A percentile compares a stretch with the other conserved stretches of the same genome.
These are phyloP conservation scores for Nicotiana sylvestris DNA, from an alignment of 257 asterid genomes.

Conservation along the genomic window DNA sequence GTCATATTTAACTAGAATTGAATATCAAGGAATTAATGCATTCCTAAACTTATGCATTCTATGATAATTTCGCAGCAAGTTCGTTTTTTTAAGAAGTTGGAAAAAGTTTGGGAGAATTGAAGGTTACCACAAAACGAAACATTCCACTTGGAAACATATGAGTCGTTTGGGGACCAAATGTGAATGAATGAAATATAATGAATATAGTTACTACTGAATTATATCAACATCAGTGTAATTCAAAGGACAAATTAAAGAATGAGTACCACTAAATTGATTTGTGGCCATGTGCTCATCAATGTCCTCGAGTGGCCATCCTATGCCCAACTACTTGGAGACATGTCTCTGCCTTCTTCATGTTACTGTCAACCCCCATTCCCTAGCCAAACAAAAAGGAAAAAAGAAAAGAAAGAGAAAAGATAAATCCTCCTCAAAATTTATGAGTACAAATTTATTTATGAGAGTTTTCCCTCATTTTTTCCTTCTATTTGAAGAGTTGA, in stretches of 20 bases:
- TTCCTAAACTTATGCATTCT: too few species aligned
- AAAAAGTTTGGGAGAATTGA: not conserved
- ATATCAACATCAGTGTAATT: not conserved
- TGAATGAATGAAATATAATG: not conserved
- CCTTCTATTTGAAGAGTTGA: too few species aligned
- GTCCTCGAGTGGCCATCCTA: conserved; percentile 19
- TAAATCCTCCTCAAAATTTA: not conserved
- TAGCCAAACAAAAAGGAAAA: not conserved
- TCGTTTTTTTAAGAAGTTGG: not conserved
- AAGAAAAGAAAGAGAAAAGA: not conserved
- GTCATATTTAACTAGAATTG: too few species aligned
- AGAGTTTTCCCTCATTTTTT: too few species aligned
- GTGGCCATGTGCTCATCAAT: conserved; percentile 26
- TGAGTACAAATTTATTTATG: not conserved
- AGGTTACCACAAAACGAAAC: not conserved
- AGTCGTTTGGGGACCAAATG: not conserved
- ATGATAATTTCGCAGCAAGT: too few species aligned
- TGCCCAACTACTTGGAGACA: conserved; percentile 10
- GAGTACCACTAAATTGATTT: not conserved
- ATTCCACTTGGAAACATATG: not conserved
- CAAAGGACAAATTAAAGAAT: not conserved
- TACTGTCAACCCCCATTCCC: not conserved
- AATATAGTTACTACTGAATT: not conserved
- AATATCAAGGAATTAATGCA: too few species aligned
- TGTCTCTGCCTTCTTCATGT: not conserved